Evolutionary conservation across 2,329 filamentous ascomycete species (phyloP), one percentile per base, ranked within the genome.

Genomic region (Sclerotinia borealis): DNA sequence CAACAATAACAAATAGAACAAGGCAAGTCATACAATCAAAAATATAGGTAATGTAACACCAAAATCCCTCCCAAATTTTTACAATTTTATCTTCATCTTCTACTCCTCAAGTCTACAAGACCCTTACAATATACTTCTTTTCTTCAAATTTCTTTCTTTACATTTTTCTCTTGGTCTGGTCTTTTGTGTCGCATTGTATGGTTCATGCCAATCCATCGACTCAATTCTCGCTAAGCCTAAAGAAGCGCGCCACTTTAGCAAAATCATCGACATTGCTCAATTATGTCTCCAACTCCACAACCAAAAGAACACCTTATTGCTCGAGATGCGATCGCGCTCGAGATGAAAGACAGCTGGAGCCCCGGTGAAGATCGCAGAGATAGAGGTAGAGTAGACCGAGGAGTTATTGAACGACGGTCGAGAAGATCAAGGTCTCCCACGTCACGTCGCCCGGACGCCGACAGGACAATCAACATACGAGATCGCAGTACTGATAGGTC

Each of bases 311-410:
- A 56, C 50, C 50, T 47, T 41, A 25, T 19, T 64, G 66, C 66
- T 65, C 75, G 74, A 73, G 69, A 77, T 77, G 75, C 56, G 47
- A 61, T 61, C 55, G 56, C 55, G 55, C 62, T 75, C 74, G 75
- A 73, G 71, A 77, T 77, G 75, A 77, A 74, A 76, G 74, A 76
- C 73, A 76, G 73, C 70, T 76, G 75, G 74, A 76, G 74, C 74
- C 71, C 73, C 73, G 74, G 72, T 70, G 72, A 76, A 68, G 75
- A 76, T 66, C 75, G 75, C 71, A 76, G 75, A 77, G 75, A 77
- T 66, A 73, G 75, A 75, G 75, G 75, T 68, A 74, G 75, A 59
- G 72, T 75, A 66, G 75, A 75, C 74, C 73, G 75, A 73, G 74
- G 75, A 72, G 71, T 64, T 50, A 52, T 73, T 62, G 69, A 69